Base-by-base conservation (phyloP, 2,329 filamentous ascomycete genomes). In the Apiospora pterosperma region DNA sequence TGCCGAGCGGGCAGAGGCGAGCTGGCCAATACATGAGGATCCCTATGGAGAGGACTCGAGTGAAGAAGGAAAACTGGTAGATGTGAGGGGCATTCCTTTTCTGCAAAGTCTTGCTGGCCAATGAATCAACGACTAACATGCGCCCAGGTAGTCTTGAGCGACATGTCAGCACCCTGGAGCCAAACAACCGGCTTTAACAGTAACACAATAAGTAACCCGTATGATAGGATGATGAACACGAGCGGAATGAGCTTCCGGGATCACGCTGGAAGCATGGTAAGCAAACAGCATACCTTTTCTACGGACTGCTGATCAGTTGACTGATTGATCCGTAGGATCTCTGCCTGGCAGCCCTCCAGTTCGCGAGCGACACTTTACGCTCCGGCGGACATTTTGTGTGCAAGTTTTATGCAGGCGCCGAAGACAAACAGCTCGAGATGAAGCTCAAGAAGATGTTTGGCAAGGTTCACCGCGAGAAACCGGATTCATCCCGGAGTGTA, bases 151-250 rank as follows among this genome's bases (percentile, higher is more conserved):
- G 92, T 99, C 76, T 83, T 99, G 76, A 97, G 93, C 88, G 96
- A 99, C 86, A 99, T 99, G 96, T 99, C 90, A 88, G 95, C 85
- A 85, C 94, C 96, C 90, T 60, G 58, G 58, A 14, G 14, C 1
- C 91, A 92, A 82, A 91, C 87, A 62, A 84, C 85, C 74, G 90
- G 90, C 74, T 93, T 92, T 82, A 90, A 88, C 82, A 90, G 91
- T 82, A 93, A 88, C 82, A 97, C 90, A 83, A 86, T 97, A 87
- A 97, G 90, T 95, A 91, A 96, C 87, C 93, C 93, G 69, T 96
- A 96, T 88, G 78, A 81, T 85, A 99, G 96, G 96, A 91, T 99
- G 90, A 97, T 97, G 93, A 99, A 99, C 80, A 97, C 95, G 72
- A 97, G 92, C 80, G 96, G 96, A 64, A 91, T 92, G 73, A 79